Conservation (phyloP, 331 rosid genomes). For the Arachis monticola region DNA sequence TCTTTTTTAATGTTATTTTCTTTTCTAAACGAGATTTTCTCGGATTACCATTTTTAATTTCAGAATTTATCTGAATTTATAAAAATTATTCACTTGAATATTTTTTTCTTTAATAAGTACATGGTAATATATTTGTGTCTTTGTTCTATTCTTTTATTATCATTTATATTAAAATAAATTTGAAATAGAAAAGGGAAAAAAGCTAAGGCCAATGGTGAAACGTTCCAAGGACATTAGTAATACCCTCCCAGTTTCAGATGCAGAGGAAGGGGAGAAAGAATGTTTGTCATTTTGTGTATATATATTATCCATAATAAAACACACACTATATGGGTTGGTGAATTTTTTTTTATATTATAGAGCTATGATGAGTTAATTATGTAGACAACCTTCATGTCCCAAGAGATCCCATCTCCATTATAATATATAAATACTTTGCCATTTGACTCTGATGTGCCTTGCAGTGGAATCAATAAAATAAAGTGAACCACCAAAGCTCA, state of each 20-base stretch:
- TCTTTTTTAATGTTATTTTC: too few species aligned
- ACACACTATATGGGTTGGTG: not conserved
- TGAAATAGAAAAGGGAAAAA: too few species aligned
- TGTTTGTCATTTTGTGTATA: conserved; percentile 6
- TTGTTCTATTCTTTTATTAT: too few species aligned
- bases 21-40: too few species aligned
- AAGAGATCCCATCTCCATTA: not conserved
- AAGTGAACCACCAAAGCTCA: conserved; percentile 8
- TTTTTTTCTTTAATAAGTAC: too few species aligned
- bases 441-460: conserved; percentile 14
- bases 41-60: too few species aligned
- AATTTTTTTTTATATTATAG: not conserved
- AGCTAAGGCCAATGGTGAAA: not conserved
- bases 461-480: not conserved
- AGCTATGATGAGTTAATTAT: not conserved
- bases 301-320: not conserved
- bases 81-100: too few species aligned
- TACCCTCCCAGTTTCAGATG: not conserved
- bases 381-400: not conserved
- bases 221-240: not conserved
- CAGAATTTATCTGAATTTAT: too few species aligned
- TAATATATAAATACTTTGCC: not conserved
- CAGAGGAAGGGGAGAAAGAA: conserved; percentile 15
- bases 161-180: not conserved
- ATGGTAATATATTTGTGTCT: too few species aligned